Percentiles rank a stretch among this genome's conserved stretches.
Conservation (phyloP, 176 grass and related monocot species). For the Lolium multiflorum region DNA sequence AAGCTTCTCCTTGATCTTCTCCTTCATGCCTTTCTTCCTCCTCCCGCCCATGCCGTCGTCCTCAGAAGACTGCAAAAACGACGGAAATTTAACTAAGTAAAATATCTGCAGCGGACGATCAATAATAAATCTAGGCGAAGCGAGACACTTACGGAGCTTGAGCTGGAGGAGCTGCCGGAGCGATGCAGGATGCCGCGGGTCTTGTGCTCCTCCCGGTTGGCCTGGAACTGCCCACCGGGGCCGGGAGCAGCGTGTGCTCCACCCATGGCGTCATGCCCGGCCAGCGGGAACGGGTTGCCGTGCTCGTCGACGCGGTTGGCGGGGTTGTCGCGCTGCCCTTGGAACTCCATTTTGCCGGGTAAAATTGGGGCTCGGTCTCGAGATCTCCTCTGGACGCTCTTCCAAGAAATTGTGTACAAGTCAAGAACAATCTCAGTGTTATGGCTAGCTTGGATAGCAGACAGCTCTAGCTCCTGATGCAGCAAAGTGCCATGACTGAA, state of each 20-base stretch:
- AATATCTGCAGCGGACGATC: no score
- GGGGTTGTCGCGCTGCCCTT: conserved; percentile 28
- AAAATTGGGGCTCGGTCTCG: neutral
- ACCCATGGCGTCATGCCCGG: neutral
- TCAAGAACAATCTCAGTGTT: neutral
- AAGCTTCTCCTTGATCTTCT: conserved; percentile 83
- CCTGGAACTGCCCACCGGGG: conserved; percentile 40
- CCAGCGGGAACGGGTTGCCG: conserved; percentile 25
- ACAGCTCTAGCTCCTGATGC: neutral
- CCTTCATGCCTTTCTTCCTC: conserved; percentile 73
- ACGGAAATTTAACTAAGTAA: neutral
- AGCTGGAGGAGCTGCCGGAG: conserved; percentile 67
- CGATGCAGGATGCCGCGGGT: conserved; percentile 47
- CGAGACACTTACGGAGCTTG: conserved; percentile 51
- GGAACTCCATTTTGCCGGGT: conserved; percentile 13
- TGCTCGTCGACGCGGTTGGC: conserved; percentile 44
- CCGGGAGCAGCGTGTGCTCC: neutral
- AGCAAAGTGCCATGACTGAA: neutral
- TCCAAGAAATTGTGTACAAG: neutral
- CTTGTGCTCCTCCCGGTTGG: conserved; percentile 20
- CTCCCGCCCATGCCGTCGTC: conserved; percentile 67
- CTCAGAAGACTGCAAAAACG: conserved; percentile 42
- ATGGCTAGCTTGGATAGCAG: no score
- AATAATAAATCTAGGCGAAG: no score
- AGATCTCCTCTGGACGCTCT: neutral